Percentiles rank a stretch among this genome's conserved stretches.
Conservation (phyloP, 768 basidiomycete genomes). For the Suillus decipiens region DNA sequence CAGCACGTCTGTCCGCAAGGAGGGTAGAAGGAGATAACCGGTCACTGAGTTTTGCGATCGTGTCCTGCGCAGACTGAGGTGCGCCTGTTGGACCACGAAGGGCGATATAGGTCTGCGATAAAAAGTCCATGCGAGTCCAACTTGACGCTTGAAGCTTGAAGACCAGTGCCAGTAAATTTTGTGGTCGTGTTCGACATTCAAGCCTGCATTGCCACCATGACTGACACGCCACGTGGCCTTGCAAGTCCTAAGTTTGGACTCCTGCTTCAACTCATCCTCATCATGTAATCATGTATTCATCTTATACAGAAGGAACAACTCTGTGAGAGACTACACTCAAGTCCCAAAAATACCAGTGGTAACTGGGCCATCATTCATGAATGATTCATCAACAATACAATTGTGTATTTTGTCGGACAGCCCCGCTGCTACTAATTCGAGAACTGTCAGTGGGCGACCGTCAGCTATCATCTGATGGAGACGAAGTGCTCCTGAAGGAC, state of each 20-base stretch:
- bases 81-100: conserved; percentile 81
- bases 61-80: conserved; percentile 82
- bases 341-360: background rate
- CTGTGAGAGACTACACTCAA: background rate
- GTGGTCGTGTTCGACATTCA: background rate
- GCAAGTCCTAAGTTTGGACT: too few species aligned
- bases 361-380: background rate
- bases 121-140: conserved; percentile 40
- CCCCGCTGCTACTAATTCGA: too few species aligned
- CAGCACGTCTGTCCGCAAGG: conserved; percentile 88
- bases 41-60: conserved; percentile 86
- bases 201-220: background rate
- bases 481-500: background rate
- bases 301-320: background rate
- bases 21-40: conserved; percentile 87
- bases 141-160: background rate
- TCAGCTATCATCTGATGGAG: background rate
- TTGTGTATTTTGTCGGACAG: background rate
- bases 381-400: background rate
- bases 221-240: conserved; percentile 4
- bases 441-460: background rate
- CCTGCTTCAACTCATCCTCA: too few species aligned
- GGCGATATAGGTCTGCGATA: conserved; percentile 83
- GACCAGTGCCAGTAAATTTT: conserved; percentile 51
- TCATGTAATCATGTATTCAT: background rate